Evolutionary conservation across 345 rosid genomes (phyloP).

Genomic region (Eucalyptus camaldulensis): DNA sequence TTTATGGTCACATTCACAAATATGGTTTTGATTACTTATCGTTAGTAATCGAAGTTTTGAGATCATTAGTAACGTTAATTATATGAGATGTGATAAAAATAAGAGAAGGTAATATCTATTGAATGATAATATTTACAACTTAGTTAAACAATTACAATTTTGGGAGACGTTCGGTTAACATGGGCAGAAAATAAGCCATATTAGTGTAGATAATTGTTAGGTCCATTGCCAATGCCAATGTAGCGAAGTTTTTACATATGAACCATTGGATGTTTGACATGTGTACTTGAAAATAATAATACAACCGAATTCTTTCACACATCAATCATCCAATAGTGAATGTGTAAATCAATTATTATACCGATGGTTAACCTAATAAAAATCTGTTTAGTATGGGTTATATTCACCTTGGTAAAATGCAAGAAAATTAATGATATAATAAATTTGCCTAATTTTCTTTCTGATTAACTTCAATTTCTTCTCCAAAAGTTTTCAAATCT

Average conservation of each 20-base stretch:
- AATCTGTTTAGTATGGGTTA: not conserved
- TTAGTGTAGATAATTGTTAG: not conserved
- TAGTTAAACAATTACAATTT: not conserved
- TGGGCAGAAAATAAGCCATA: not conserved
- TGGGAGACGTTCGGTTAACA: not conserved
- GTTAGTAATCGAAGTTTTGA: not conserved
- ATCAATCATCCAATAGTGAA: not conserved
- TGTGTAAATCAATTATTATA: not conserved
- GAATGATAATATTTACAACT: not conserved
- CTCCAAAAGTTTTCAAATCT: not conserved
- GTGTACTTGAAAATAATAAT: not conserved
- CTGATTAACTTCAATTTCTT: not conserved
- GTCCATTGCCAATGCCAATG: not conserved
- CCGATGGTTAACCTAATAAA: not conserved
- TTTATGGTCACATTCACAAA: not conserved
- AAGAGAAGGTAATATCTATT: not conserved
- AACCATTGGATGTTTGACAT: not conserved
- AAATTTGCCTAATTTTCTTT: not conserved
- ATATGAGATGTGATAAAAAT: not conserved
- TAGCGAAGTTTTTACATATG: not conserved
- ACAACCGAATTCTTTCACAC: fast-evolving
- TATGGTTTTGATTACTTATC: not conserved
- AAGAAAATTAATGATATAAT: not conserved
- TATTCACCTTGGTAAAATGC: not conserved
- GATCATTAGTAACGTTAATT: not conserved